Percentiles rank a stretch among this genome's conserved stretches.
These are phyloP conservation scores for Acephala macrosclerotiorum DNA, from an alignment of 2,329 filamentous ascomycete genomes.

Conservation along the genomic window DNA sequence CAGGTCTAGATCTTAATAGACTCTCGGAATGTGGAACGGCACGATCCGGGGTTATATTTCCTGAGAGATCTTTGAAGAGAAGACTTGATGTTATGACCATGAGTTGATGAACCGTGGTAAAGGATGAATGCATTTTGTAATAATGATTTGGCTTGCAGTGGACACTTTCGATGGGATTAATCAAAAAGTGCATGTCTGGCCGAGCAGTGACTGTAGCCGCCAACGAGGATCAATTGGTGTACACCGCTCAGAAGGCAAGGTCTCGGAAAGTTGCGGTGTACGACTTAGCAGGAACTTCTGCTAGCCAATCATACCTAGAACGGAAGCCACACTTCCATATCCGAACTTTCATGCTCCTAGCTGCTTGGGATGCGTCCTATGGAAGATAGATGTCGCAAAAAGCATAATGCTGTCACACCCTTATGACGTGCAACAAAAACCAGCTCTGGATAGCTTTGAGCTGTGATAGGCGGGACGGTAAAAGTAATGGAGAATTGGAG, in stretches of 20 bases:
- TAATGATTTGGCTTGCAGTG: neutral
- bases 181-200: no score
- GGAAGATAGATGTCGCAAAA: neutral
- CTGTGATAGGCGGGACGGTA: neutral
- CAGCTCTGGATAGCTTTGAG: neutral
- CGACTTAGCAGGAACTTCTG: neutral
- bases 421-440: conserved; percentile 2
- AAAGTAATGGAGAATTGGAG: neutral
- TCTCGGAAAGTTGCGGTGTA: neutral
- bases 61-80: neutral
- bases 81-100: neutral
- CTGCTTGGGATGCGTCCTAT: neutral
- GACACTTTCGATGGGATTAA: no score
- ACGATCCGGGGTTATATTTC: neutral
- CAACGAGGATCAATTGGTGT: no score
- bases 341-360: neutral
- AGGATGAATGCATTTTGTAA: neutral
- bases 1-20: neutral
- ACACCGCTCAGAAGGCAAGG: neutral
- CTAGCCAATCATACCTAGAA: neutral
- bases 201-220: no score
- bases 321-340: neutral
- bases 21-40: neutral
- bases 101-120: neutral
- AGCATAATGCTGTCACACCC: conserved; percentile 5